phyloP scores from a whole-genome alignment of 1,139 yeast species.

The Yamadazyma dendronema region DNA sequence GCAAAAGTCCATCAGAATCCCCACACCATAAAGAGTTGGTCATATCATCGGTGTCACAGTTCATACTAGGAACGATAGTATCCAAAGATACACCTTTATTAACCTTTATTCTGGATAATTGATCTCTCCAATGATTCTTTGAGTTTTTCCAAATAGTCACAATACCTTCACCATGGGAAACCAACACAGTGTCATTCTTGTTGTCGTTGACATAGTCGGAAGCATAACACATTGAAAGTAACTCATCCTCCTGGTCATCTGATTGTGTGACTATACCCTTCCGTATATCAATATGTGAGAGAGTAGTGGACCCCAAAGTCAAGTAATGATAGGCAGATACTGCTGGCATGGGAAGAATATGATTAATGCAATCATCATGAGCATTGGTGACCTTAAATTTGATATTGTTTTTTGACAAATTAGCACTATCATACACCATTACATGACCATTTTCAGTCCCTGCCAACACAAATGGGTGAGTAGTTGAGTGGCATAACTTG shows the following conservation, averaged over 20 bases:
- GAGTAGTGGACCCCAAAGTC: conserved; percentile 79
- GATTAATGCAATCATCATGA: conserved; percentile 77
- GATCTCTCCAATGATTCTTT: conserved; percentile 70
- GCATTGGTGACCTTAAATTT: conserved; percentile 47
- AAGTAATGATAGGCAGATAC: conserved; percentile 79
- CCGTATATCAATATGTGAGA: conserved; percentile 76
- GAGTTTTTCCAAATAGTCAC: conserved; percentile 84
- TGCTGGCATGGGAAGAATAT: conserved; percentile 64
- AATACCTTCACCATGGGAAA: conserved; percentile 90
- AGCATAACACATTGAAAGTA: conserved; percentile 69
- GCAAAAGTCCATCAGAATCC: conserved; percentile 75
- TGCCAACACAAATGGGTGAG: conserved; percentile 63
- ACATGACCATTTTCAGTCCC: conserved; percentile 83
- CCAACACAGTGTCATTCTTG: conserved; percentile 61
- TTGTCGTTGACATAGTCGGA: conserved; percentile 46
- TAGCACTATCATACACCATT: conserved; percentile 56
- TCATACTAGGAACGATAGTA: conserved; percentile 71
- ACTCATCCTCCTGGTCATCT: conserved; percentile 93
- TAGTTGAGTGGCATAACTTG: conserved; percentile 59
- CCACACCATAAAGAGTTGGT: conserved; percentile 75
- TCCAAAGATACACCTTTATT: conserved; percentile 76
- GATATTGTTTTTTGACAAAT: conserved; percentile 32
- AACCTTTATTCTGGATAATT: conserved; percentile 73
- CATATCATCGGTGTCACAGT: conserved; percentile 55
- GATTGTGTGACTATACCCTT: conserved; percentile 63